Percentiles rank a stretch among this genome's conserved stretches.
phyloP scores from a whole-genome alignment of 2,329 filamentous ascomycete species.

The Aquanectria penicillioides region DNA sequence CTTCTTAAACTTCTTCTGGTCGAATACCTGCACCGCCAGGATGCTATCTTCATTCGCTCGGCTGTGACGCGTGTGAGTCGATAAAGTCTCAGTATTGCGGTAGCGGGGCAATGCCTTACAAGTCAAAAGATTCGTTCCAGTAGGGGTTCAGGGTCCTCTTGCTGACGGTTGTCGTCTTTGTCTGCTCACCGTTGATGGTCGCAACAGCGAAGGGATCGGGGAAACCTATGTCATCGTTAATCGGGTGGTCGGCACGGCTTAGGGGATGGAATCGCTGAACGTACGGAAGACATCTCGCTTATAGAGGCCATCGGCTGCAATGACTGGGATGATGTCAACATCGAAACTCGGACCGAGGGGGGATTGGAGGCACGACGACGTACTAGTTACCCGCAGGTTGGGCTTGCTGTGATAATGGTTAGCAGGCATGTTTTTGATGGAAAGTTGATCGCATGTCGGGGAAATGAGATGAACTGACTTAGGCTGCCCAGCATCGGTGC shows the following conservation, averaged over 20 bases:
- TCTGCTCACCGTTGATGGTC: slow-evolving; percentile 97
- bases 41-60: slow-evolving; percentile 94
- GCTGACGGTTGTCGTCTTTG: slow-evolving; percentile 95
- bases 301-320: slow-evolving; percentile 97
- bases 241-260: not conserved
- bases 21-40: slow-evolving; percentile 96
- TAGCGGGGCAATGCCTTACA: slow-evolving; percentile 70
- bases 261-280: slow-evolving; percentile 49
- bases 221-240: slow-evolving; percentile 72
- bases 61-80: slow-evolving; percentile 60
- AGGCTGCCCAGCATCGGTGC: slow-evolving; percentile 50
- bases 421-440: slow-evolving; percentile 36
- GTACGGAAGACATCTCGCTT: slow-evolving; percentile 99
- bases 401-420: slow-evolving; percentile 67
- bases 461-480: slow-evolving; percentile 44
- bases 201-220: slow-evolving; percentile 98
- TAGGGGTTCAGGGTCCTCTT: slow-evolving; percentile 99
- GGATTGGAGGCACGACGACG: slow-evolving; percentile 47
- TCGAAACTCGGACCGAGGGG: slow-evolving; percentile 29
- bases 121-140: slow-evolving; percentile 99
- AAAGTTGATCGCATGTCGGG: slow-evolving; percentile 17
- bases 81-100: slow-evolving; percentile 10
- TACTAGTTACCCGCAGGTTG: slow-evolving; percentile 95
- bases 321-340: slow-evolving; percentile 73
- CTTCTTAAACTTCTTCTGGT: slow-evolving; percentile 99